These are phyloP conservation scores for Phytophthora hybrid DNA, from an alignment of 352 stramenopile species.

Conservation along the genomic window DNA sequence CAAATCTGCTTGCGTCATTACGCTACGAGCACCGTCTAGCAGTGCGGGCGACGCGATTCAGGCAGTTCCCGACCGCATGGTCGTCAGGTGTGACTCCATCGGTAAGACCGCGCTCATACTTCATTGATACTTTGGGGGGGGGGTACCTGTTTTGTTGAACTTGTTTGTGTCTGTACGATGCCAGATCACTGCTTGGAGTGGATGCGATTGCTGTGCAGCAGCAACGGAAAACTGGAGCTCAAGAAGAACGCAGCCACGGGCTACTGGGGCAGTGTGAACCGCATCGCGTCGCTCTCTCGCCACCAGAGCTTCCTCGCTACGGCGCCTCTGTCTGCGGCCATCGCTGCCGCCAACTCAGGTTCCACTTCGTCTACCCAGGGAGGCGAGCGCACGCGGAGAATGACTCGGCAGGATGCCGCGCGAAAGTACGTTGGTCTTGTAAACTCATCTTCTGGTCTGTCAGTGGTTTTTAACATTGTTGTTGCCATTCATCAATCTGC, in stretches of 20 bases:
- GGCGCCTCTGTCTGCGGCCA: conserved; percentile 53
- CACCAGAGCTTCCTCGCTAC: conserved; percentile 88
- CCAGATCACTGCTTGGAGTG: conserved; percentile 88
- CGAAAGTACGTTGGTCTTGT: conserved; percentile 63
- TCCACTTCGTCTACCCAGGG: conserved; percentile 16
- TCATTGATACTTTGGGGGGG: not conserved
- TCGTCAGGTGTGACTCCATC: conserved; percentile 85
- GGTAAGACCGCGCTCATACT: conserved; percentile 45
- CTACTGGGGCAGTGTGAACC: conserved; percentile 87
- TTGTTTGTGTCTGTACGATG: conserved; percentile 11
- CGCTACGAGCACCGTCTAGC: conserved; percentile 33
- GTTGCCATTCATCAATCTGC: conserved; percentile 5
- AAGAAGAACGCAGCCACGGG: conserved; percentile 90
- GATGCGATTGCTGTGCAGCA: conserved; percentile 88
- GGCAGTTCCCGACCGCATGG: conserved; percentile 58
- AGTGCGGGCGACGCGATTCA: conserved; percentile 26
- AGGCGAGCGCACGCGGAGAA: conserved; percentile 58
- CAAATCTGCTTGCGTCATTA: conserved; percentile 74
- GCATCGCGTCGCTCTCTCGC: conserved; percentile 82
- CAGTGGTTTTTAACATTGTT: conserved; percentile 7
- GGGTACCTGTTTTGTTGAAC: not conserved
- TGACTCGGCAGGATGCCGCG: conserved; percentile 79
- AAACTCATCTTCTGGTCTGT: not conserved
- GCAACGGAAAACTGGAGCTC: conserved; percentile 88
- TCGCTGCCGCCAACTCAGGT: conserved; percentile 43